Conservation (phyloP, 2,329 filamentous ascomycete genomes). For the Coniochaeta sp. region DNA sequence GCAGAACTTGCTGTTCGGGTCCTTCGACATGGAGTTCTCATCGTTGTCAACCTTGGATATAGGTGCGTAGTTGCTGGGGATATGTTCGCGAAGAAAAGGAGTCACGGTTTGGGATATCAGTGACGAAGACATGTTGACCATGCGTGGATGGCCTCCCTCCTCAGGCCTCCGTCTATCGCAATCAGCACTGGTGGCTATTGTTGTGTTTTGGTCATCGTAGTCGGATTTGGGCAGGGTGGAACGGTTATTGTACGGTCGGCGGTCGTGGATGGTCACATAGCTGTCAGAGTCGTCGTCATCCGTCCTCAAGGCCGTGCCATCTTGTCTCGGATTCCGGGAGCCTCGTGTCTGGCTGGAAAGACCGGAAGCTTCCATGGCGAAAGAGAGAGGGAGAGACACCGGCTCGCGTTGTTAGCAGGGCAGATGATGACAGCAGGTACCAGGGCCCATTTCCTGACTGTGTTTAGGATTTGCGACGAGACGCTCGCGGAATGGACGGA, state of each 20-base stretch:
- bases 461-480: not conserved
- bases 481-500: not conserved
- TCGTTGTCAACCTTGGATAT: conserved; percentile 51
- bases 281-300: conserved; percentile 13
- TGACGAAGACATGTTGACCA: conserved; percentile 54
- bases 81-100: conserved; percentile 85
- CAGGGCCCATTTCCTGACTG: not conserved
- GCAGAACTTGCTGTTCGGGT: conserved; percentile 83
- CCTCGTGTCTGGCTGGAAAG: conserved; percentile 9
- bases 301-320: conserved; percentile 13
- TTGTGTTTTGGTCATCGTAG: not conserved
- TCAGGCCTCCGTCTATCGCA: conserved; percentile 44
- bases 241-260: conserved; percentile 10
- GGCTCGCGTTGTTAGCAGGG: conserved; percentile 1
- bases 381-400: conserved; percentile 7
- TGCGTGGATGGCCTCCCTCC: conserved; percentile 39
- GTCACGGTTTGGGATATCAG: conserved; percentile 72
- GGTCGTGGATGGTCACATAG: conserved; percentile 6
- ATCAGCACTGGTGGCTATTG: conserved; percentile 13
- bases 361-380: conserved; percentile 13
- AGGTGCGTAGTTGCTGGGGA: conserved; percentile 81
- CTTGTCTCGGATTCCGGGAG: conserved; percentile 10
- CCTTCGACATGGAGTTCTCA: conserved; percentile 34
- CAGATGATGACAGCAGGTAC: conserved; percentile 5
- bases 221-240: conserved; percentile 1